Conservation (phyloP, 2,329 filamentous ascomycete species). For the Fusarium sp. region DNA sequence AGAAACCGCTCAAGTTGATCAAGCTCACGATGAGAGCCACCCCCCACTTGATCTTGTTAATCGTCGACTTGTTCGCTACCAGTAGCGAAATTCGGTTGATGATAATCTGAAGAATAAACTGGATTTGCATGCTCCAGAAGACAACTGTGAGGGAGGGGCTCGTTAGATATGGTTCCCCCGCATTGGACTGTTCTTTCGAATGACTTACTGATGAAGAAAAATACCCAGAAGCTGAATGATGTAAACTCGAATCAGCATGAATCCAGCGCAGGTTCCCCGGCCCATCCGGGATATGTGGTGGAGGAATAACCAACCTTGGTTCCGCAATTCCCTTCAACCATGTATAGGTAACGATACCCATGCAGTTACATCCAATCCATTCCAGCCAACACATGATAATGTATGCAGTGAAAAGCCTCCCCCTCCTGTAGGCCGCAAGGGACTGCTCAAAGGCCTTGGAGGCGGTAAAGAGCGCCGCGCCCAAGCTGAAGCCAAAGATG, state of each 20-base stretch:
- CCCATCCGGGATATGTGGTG: not conserved
- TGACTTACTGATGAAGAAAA: slow-evolving; percentile 37
- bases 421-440: slow-evolving; percentile 16
- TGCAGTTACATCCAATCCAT: slow-evolving; percentile 36
- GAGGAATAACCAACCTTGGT: slow-evolving; percentile 17
- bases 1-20: slow-evolving; percentile 38
- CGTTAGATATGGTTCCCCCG: not conserved
- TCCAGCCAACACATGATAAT: slow-evolving; percentile 41
- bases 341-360: slow-evolving; percentile 31
- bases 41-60: slow-evolving; percentile 31
- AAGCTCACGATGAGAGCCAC: slow-evolving; percentile 24
- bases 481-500: slow-evolving; percentile 39
- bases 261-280: not conserved
- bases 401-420: slow-evolving; percentile 26
- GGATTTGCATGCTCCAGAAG: slow-evolving; percentile 40
- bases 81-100: slow-evolving; percentile 39
- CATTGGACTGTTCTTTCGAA: not conserved
- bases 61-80: slow-evolving; percentile 22
- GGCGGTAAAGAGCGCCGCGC: slow-evolving; percentile 28
- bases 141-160: slow-evolving; percentile 9
- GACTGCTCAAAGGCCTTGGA: slow-evolving; percentile 21
- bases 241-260: not conserved
- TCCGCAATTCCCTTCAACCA: slow-evolving; percentile 20
- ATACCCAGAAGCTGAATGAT: slow-evolving; percentile 30
- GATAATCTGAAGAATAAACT: slow-evolving; percentile 38